phyloP scores from a whole-genome alignment of 73 alveolate species.

The Tetrahymena thermophila region DNA sequence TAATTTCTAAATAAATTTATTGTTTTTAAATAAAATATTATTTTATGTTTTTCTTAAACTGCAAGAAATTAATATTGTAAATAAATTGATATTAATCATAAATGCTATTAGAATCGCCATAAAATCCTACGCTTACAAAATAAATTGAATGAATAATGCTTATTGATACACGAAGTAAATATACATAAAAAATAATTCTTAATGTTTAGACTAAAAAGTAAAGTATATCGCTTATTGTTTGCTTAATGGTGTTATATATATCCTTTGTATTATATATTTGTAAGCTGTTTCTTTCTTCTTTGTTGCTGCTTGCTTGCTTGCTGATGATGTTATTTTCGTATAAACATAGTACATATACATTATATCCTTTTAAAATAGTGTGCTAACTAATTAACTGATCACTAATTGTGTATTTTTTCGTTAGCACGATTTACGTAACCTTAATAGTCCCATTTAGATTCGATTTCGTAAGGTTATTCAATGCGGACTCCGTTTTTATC shows the following conservation, averaged over 20 bases:
- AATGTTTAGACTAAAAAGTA: not conserved
- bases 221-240: not conserved
- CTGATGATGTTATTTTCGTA: not conserved
- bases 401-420: conserved; percentile 38
- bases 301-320: not conserved
- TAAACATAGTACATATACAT: not conserved
- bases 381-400: conserved; percentile 7
- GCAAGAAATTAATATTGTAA: not conserved
- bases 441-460: conserved; percentile 28
- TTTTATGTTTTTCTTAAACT: not conserved
- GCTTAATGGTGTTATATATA: not conserved
- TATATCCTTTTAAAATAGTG: not conserved
- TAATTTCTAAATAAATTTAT: not conserved
- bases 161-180: not conserved
- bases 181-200: not conserved
- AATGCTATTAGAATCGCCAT: not conserved
- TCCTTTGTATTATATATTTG: not conserved
- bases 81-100: not conserved
- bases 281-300: not conserved
- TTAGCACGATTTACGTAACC: conserved; percentile 24
- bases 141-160: not conserved
- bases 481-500: conserved; percentile 16
- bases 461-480: conserved; percentile 26
- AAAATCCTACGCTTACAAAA: not conserved
- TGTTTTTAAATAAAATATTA: not conserved